A percentile compares a stretch with the other conserved stretches of the same genome.
Evolutionary conservation across 352 stramenopile genomes (phyloP).

Genomic region (Phytopythium delawarense): DNA sequence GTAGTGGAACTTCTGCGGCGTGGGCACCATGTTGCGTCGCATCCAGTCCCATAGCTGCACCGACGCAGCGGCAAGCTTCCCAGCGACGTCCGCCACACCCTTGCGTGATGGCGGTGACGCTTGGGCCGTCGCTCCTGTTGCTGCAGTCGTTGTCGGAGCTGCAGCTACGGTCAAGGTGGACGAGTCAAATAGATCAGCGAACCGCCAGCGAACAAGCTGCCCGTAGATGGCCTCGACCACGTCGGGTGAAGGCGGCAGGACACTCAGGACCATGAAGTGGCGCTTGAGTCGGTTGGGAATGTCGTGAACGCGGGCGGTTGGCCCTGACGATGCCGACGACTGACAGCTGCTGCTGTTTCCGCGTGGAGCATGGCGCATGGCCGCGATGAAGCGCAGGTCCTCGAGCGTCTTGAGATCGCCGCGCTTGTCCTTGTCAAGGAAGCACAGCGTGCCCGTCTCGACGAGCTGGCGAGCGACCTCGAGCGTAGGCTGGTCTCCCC

Average conservation of each 20-base stretch:
- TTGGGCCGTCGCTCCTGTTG: neutral
- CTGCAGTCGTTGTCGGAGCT: neutral
- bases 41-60: slow-evolving; percentile 73
- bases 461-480: slow-evolving; percentile 74
- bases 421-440: slow-evolving; percentile 82
- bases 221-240: slow-evolving; percentile 87
- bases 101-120: slow-evolving; percentile 21
- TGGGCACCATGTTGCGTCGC: slow-evolving; percentile 61
- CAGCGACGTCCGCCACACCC: slow-evolving; percentile 37
- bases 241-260: slow-evolving; percentile 66
- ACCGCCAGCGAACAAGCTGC: slow-evolving; percentile 64
- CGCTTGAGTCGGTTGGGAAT: slow-evolving; percentile 88
- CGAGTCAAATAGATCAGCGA: slow-evolving; percentile 18
- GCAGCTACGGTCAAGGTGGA: neutral
- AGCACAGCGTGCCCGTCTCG: slow-evolving; percentile 63
- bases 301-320: slow-evolving; percentile 34
- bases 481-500: slow-evolving; percentile 73
- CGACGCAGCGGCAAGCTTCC: slow-evolving; percentile 37
- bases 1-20: slow-evolving; percentile 81
- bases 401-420: slow-evolving; percentile 77
- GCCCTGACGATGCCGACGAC: neutral
- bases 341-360: slow-evolving; percentile 31
- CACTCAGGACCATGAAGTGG: slow-evolving; percentile 88
- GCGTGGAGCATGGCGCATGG: slow-evolving; percentile 51
- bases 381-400: slow-evolving; percentile 58